phyloP scores from a whole-genome alignment of 78 protist species.

The Dictyostelium discoideum region DNA sequence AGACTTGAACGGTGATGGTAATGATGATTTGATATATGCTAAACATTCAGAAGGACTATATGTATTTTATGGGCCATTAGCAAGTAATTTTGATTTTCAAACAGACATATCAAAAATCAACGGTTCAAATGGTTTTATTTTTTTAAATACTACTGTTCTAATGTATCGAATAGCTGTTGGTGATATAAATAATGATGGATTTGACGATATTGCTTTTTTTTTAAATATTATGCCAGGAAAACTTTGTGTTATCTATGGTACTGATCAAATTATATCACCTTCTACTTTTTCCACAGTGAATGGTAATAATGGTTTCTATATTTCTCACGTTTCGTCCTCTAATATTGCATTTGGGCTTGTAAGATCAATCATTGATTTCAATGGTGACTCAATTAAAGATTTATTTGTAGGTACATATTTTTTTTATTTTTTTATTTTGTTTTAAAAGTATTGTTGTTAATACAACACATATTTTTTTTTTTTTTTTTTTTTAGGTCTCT shows the following conservation, averaged over 20 bases:
- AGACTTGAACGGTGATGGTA: slow-evolving; percentile 18
- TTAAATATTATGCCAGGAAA: background rate
- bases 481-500: background rate
- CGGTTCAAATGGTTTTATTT: slow-evolving; percentile 26
- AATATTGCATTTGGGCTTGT: background rate
- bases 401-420: background rate
- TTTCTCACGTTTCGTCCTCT: background rate
- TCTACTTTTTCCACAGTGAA: background rate
- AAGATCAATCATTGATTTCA: background rate
- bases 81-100: background rate
- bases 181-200: slow-evolving; percentile 27
- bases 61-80: slow-evolving; percentile 15
- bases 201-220: background rate
- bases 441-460: too few species aligned
- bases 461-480: too few species aligned
- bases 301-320: background rate
- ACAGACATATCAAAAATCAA: background rate
- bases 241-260: background rate
- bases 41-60: background rate
- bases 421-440: too few species aligned
- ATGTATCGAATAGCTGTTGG: background rate
- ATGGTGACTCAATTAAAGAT: slow-evolving; percentile 8
- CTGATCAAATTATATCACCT: background rate
- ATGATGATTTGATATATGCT: background rate
- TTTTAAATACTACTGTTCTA: background rate